A percentile compares a stretch with the other conserved stretches of the same genome.
phyloP scores from a whole-genome alignment of 2,329 filamentous ascomycete species.

The Phoma sp. region DNA sequence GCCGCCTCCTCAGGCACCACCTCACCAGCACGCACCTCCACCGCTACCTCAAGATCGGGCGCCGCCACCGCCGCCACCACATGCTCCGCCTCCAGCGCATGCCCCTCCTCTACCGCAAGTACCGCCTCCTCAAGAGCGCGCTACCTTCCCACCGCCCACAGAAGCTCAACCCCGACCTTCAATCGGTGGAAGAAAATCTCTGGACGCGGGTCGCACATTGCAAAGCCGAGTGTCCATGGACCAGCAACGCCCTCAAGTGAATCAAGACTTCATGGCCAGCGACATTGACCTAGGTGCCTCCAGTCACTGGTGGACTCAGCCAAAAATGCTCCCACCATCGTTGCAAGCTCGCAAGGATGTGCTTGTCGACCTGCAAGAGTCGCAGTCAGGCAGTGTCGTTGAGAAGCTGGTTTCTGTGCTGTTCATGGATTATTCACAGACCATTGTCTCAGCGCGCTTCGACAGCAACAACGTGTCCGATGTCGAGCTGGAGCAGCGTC shows the following conservation, averaged over 20 bases:
- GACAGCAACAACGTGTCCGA: conserved; percentile 76
- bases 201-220: conserved; percentile 66
- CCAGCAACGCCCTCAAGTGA: conserved; percentile 68
- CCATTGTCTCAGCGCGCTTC: conserved; percentile 80
- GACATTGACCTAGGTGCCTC: conserved; percentile 80
- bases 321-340: conserved; percentile 78
- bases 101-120: conserved; percentile 47
- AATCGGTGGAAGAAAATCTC: conserved; percentile 60
- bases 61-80: conserved; percentile 39
- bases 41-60: conserved; percentile 50
- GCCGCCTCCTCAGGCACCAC: conserved; percentile 45
- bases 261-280: conserved; percentile 82
- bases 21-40: conserved; percentile 44
- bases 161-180: conserved; percentile 54
- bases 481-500: conserved; percentile 80
- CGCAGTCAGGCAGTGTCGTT: conserved; percentile 73
- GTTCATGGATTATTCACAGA: conserved; percentile 96
- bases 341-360: conserved; percentile 86
- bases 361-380: conserved; percentile 81
- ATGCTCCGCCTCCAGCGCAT: conserved; percentile 42
- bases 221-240: conserved; percentile 73
- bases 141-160: conserved; percentile 47
- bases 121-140: conserved; percentile 45
- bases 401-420: conserved; percentile 86
- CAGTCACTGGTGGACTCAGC: conserved; percentile 86